Percentiles rank a stretch among this genome's conserved stretches.
These are phyloP conservation scores for Coniferiporia sulphurascens DNA, from an alignment of 1,284 basidiomycete genomes.

Conservation along the genomic window DNA sequence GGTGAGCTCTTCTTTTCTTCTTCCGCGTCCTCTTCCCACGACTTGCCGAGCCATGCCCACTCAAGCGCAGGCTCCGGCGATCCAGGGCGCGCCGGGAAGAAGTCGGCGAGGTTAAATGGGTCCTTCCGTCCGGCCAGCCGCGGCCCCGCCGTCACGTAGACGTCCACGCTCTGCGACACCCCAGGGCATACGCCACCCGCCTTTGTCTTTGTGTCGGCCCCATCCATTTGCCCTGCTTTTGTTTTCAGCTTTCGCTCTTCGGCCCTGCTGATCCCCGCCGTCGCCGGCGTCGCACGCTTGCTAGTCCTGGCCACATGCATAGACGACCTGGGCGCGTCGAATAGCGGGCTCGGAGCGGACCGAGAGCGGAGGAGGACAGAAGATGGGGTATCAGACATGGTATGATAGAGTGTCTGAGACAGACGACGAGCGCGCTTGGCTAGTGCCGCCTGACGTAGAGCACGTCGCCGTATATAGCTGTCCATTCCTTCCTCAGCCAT, in stretches of 20 bases:
- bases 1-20: not conserved
- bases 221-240: not conserved
- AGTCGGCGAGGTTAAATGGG: constrained; percentile 45
- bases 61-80: constrained; percentile 20
- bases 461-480: no score
- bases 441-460: no score
- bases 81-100: constrained; percentile 40
- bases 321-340: not conserved
- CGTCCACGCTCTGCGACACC: not conserved
- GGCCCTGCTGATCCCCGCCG: constrained; percentile 37
- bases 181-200: not conserved
- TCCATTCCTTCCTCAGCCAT: no score
- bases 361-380: constrained; percentile 9
- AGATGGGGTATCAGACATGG: not conserved
- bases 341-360: constrained; percentile 15
- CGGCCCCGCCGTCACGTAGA: constrained; percentile 1
- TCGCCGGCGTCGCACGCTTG: constrained; percentile 27
- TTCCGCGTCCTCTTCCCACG: not conserved
- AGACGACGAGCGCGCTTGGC: no score
- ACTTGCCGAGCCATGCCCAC: not conserved
- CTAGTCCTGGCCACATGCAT: not conserved
- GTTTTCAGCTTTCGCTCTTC: constrained; percentile 22
- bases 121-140: constrained; percentile 32
- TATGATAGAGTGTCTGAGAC: not conserved
- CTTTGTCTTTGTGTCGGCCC: not conserved